Base-by-base conservation (phyloP, 441 rosid genomes). In the Adansonia madagascariensis region DNA sequence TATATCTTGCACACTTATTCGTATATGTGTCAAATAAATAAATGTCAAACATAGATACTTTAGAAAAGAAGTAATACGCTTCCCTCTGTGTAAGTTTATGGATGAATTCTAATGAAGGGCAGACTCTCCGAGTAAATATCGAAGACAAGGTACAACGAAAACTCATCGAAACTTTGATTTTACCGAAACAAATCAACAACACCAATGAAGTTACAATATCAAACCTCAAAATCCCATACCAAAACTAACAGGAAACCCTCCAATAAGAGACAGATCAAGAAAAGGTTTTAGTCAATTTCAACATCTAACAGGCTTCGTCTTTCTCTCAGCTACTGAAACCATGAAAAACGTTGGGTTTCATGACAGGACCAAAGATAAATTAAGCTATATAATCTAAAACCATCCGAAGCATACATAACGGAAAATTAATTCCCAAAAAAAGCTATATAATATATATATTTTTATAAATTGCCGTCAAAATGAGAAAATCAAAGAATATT, bases 201-300 rank as follows among this genome's bases (percentile, higher is more conserved):
- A 17, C 56, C 35, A 46, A 10, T 67, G 72, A 67, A 0, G 3
- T 46, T 11, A 20, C 1, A 67, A 24, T 24, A 24, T 12, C 0
- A 46, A 46, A 5, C 55, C 55, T 11, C 8, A 46, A 44, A 46
- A 67, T 20, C 39, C 72, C 72, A 67, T 55, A 67, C 20, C 67
- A 62, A 62, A 12, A 31, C 18, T 31, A 27, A 31, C 41, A 31
- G 1, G 44, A 31, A 62, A 62, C 5, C 44, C 41, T 6, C 8
- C 41, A 35, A 47, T 47, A 6, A 14, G 17, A 14, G 6, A 3
- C 17, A 62, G 67, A 62, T 41, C 39, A 18, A 62, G 18, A 62
- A 27, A 27, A 14, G 44, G 27, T 24, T 17, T n/a, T 0, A 67
- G 20, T n/a, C 49, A 46, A 1, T 20, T 60, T 43, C 8, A 43